A percentile compares a stretch with the other conserved stretches of the same genome.
These are phyloP conservation scores for Podila epicladia DNA, from an alignment of 192 early-diverging fungal species.

Conservation along the genomic window DNA sequence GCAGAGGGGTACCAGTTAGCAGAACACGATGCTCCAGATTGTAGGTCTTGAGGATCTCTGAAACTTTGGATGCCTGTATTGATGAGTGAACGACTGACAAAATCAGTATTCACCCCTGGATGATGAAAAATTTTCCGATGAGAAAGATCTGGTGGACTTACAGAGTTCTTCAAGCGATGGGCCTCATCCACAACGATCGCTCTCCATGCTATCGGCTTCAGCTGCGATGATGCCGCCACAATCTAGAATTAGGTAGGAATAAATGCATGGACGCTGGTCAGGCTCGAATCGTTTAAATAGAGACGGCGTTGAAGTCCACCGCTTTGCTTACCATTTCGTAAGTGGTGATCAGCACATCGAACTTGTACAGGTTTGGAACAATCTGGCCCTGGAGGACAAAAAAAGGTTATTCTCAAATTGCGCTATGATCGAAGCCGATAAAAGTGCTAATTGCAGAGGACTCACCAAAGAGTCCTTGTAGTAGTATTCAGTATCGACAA, in stretches of 20 bases:
- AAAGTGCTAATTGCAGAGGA: slow-evolving; percentile 46
- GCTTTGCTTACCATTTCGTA: slow-evolving; percentile 53
- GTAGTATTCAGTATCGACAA: slow-evolving; percentile 83
- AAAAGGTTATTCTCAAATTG: slow-evolving; percentile 16
- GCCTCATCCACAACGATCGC: slow-evolving; percentile 86
- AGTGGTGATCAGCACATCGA: slow-evolving; percentile 70
- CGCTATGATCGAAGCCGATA: not conserved
- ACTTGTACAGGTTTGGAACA: slow-evolving; percentile 63
- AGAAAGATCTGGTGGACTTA: not conserved
- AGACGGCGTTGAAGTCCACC: no score
- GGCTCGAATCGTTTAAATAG: no score
- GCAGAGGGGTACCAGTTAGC: slow-evolving; percentile 86
- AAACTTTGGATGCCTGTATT: slow-evolving; percentile 72
- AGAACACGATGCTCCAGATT: slow-evolving; percentile 81
- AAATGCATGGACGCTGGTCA: no score
- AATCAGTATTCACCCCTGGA: not conserved
- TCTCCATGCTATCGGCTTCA: slow-evolving; percentile 77
- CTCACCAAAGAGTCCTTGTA: slow-evolving; percentile 46
- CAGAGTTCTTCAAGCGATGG: slow-evolving; percentile 87
- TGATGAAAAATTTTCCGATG: not conserved
- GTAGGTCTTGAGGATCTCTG: slow-evolving; percentile 79
- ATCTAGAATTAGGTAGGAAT: slow-evolving; percentile 25
- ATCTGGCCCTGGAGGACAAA: slow-evolving; percentile 40
- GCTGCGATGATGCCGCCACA: slow-evolving; percentile 66
- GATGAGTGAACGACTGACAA: not conserved